A percentile compares a stretch with the other conserved stretches of the same genome.
Evolutionary conservation across 495 filamentous ascomycete genomes (phyloP).

Genomic region (Chaetomidium leptoderma): DNA sequence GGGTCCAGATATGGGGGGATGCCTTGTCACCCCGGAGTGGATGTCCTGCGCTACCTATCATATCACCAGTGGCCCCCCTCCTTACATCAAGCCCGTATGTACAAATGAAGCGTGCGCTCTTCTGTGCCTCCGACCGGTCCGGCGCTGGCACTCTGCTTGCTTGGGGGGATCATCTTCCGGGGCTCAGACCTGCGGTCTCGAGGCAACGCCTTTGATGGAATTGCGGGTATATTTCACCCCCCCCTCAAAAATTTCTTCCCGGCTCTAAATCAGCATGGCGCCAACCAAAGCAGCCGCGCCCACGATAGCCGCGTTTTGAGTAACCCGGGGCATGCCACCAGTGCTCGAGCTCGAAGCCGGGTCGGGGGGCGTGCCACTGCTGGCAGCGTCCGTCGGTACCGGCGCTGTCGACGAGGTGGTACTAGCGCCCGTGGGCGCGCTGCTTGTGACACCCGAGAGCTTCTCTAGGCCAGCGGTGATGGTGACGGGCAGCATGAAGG

Average conservation of each 20-base stretch:
- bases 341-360: constrained; percentile 26
- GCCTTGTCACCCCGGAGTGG: too few species aligned
- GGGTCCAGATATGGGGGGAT: too few species aligned
- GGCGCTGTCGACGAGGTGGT: constrained; percentile 11
- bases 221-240: neutral
- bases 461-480: constrained; percentile 33
- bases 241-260: neutral
- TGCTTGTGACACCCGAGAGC: constrained; percentile 1
- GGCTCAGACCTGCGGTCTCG: too few species aligned
- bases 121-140: too few species aligned
- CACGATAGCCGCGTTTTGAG: constrained; percentile 29
- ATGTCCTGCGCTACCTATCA: too few species aligned
- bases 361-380: neutral
- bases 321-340: constrained; percentile 33
- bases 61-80: too few species aligned
- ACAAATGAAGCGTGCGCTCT: too few species aligned
- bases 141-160: too few species aligned
- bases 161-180: too few species aligned
- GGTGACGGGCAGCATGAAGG: constrained; percentile 24
- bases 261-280: constrained; percentile 22
- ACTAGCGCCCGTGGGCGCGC: constrained; percentile 13
- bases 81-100: too few species aligned
- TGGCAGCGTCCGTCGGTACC: constrained; percentile 18
- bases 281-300: constrained; percentile 30
- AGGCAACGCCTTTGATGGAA: neutral